Evolutionary conservation across 164 flowering plant genomes (phyloP), one percentile per base, ranked within the genome.

Genomic region (Tinospora cordifolia): DNA sequence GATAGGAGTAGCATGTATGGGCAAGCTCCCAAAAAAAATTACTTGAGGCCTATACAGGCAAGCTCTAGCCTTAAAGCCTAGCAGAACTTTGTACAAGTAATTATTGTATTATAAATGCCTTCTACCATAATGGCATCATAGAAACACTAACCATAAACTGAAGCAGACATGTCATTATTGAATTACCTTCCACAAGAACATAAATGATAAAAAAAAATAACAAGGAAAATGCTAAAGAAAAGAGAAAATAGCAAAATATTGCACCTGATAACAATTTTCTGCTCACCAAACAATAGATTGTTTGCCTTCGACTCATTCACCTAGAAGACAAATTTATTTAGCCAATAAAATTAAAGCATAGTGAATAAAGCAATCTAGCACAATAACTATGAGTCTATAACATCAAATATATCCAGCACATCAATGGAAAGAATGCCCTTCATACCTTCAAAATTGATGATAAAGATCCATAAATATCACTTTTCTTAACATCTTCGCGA

Each of bases 391-490:
- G 39, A n/a, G n/a, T n/a, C n/a, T n/a, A n/a, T n/a, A n/a, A 30
- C 25, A 59, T 54, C 6, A 66, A 62, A 59, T 3, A 59, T 13
- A 62, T 36, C 6, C 9, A 62, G 26, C 26, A 36, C 22, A 68
- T 24, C 30, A 21, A 17, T 9, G 21, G 58, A 26, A n/a, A 69
- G 26, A 63, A 69, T 41, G 47, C 13, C 13, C 17, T 19, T 5
- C 12, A 6, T 74, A 88, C 99, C 92, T 92, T 92, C 62, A 94
- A 66, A 14, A 92, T 81, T 57, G 99, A 89, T 72, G 96, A 89
- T 19, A 89, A 84, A 27, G 98, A 92, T 77, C 97, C 98, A 87
- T 86, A 92, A 51, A 87, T 0, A 79, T 92, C 99, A 80, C 93
- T 92, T 78, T 90, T 92, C 75, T 86, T 90, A 60, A 92, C 97